Evolutionary conservation across 495 filamentous ascomycete species (phyloP).

Genomic region (Durotheca rogersii): DNA sequence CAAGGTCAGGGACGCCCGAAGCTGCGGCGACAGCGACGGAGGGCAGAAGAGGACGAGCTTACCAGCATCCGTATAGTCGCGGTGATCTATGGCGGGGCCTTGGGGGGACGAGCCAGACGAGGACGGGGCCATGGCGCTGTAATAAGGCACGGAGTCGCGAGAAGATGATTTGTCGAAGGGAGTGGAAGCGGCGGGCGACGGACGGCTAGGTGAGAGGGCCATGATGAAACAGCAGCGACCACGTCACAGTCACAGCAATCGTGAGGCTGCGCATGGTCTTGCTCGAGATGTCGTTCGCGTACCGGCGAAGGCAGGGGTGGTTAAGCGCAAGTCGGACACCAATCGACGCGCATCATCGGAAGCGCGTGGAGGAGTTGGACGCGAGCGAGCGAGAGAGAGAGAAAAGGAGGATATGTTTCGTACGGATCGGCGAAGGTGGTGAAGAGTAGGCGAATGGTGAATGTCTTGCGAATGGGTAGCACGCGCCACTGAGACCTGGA

Average conservation of each 20-base stretch:
- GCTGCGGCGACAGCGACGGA: no score
- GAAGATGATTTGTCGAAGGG: constrained; percentile 12
- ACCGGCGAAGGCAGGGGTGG: background rate
- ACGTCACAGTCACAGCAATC: background rate
- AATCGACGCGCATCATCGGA: constrained; percentile 7
- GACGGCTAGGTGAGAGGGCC: constrained; percentile 15
- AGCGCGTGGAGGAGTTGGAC: no score
- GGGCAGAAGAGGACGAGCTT: constrained; percentile 13
- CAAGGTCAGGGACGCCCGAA: constrained; percentile 22
- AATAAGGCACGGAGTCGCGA: constrained; percentile 10
- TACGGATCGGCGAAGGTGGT: no score
- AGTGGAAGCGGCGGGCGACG: constrained; percentile 17
- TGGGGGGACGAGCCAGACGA: constrained; percentile 1
- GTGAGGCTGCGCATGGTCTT: constrained; percentile 12
- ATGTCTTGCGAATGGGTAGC: no score
- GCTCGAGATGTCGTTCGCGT: background rate
- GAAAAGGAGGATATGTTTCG: no score
- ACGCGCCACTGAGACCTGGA: no score
- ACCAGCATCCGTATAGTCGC: constrained; percentile 66
- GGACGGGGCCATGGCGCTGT: constrained; percentile 13
- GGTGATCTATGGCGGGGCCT: constrained; percentile 10
- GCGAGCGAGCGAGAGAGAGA: no score
- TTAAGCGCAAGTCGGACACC: background rate
- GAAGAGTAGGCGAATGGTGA: no score
- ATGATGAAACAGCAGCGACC: constrained; percentile 16